A percentile compares a stretch with the other conserved stretches of the same genome.
phyloP scores from a whole-genome alignment of 257 asterid genomes.

The Nicotiana tabacum region DNA sequence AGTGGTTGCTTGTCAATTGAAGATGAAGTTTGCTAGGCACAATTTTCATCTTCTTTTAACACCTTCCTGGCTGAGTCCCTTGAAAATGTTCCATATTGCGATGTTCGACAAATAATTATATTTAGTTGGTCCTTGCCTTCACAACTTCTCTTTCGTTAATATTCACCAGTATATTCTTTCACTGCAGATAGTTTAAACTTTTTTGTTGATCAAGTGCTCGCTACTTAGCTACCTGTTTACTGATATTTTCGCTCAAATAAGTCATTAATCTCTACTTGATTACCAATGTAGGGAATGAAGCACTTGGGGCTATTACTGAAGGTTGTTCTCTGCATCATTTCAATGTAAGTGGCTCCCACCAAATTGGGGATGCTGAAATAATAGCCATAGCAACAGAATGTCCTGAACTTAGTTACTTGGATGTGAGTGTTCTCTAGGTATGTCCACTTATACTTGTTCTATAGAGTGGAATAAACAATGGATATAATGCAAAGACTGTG shows the following conservation, averaged over 20 bases:
- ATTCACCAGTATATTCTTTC: neutral
- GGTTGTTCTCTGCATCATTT: too few relatives aligned
- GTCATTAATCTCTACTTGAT: constrained; percentile 11
- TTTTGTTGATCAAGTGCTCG: neutral
- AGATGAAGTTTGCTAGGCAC: neutral
- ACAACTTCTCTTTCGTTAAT: neutral
- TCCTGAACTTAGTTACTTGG: too few relatives aligned
- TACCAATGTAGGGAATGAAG: constrained; percentile 64
- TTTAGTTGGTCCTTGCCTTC: neutral
- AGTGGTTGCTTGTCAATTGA: neutral
- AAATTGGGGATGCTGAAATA: too few relatives aligned
- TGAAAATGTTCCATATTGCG: neutral
- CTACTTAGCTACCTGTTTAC: neutral
- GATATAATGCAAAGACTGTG: neutral
- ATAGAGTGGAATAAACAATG: neutral
- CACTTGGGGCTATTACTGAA: too few relatives aligned
- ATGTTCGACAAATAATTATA: neutral
- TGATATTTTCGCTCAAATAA: neutral
- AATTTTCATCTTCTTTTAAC: neutral
- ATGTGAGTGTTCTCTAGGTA: too few relatives aligned
- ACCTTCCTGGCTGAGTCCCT: neutral
- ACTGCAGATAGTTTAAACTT: neutral
- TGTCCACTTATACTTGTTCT: too few relatives aligned
- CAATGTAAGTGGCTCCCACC: too few relatives aligned
- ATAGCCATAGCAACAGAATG: too few relatives aligned